A percentile compares a stretch with the other conserved stretches of the same genome.
These are phyloP conservation scores for Malus hybrid DNA, from an alignment of 331 rosid genomes.

Conservation along the genomic window DNA sequence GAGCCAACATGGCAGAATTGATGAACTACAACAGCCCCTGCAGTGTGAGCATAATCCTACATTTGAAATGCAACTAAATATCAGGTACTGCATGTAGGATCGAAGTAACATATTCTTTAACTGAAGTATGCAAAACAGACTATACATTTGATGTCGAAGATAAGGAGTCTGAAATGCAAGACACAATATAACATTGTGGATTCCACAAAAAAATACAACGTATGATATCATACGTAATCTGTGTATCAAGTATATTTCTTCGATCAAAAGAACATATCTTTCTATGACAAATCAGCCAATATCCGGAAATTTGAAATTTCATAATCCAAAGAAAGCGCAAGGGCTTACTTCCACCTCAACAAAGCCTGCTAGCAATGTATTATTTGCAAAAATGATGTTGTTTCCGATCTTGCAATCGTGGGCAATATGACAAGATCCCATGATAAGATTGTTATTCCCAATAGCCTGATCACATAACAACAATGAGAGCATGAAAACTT, in stretches of 20 bases:
- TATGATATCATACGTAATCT: not conserved
- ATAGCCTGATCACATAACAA: slow-evolving; percentile 51
- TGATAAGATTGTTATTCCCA: slow-evolving; percentile 78
- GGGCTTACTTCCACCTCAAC: slow-evolving; percentile 76
- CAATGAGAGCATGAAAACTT: slow-evolving; percentile 10
- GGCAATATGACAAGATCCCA: slow-evolving; percentile 59
- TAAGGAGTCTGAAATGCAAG: not conserved
- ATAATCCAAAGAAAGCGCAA: not conserved
- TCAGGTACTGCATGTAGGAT: not conserved
- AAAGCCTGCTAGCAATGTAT: slow-evolving; percentile 82
- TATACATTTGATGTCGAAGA: not conserved
- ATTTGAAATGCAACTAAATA: slow-evolving; percentile 17
- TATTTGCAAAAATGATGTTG: slow-evolving; percentile 71
- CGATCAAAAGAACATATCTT: not conserved
- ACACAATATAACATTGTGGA: not conserved
- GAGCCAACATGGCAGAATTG: slow-evolving; percentile 90
- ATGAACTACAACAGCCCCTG: slow-evolving; percentile 77
- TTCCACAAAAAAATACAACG: not conserved
- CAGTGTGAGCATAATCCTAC: slow-evolving; percentile 86
- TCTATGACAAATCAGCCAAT: not conserved
- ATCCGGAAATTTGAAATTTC: not conserved
- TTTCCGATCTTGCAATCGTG: slow-evolving; percentile 55
- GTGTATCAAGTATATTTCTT: not conserved
- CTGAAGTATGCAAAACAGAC: too few relatives aligned
- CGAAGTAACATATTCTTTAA: not conserved